Evolutionary conservation across 148 eudicot genomes (phyloP), one percentile per base, ranked within the genome.

Genomic region (Silene latifolia): DNA sequence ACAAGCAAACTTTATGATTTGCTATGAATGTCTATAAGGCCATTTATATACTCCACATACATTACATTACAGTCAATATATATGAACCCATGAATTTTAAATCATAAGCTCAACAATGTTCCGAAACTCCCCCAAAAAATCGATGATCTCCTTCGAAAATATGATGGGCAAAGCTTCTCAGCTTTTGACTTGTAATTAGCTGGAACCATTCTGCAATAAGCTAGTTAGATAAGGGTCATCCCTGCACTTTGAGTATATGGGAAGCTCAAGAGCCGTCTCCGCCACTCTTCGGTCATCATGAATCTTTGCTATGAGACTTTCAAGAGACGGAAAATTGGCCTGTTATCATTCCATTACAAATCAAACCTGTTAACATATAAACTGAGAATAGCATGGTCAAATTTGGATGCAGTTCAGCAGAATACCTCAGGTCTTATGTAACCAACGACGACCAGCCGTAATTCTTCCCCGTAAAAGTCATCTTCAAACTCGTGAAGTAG

Each of bases 351-450:
- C 15, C 12, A 77, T 51, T 5, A 23, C 18, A 67, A 32, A 24
- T 32, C 9, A 19, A 51, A 48, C 53, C 57, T 14, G 71, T 48
- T 23, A 15, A 11, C 9, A 42, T 25, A 60, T 39, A 29, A 7
- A 60, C 1, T n/a, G 5, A 78, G 71, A 10, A 51, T 32, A 39
- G 4, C 59, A 21, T 51, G 82, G 42, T 11, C 19, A 53, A 56
- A 20, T 61, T 25, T 68, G 63, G 47, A 73, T 13, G 29, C 0
- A 14, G 7, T 18, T 24, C 18, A 3, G 63, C 32, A 56, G 58
- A 12, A 29, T 88, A 95, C 98, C 98, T 95, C 93, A 0, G 97
- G 92, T 72, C 98, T 79, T 57, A 95, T 92, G 71, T 90, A 95
- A 71, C 98, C 98, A 71, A 90, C 92, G 67, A 95, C 86, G 62